phyloP scores from a whole-genome alignment of 768 basidiomycete species.

The Mycena amicta region DNA sequence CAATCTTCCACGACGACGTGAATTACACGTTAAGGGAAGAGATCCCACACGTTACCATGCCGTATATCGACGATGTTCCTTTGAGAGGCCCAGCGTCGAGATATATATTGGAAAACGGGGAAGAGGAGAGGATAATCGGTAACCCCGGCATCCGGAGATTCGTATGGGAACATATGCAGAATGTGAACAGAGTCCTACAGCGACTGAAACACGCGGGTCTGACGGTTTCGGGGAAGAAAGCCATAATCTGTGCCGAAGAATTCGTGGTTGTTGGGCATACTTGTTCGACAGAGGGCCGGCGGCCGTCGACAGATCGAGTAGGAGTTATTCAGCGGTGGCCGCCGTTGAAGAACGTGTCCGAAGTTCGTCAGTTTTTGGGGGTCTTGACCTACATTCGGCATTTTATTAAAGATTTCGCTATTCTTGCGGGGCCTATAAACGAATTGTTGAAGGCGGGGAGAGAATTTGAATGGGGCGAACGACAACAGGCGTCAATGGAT shows the following conservation, averaged over 20 bases:
- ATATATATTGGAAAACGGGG: neutral
- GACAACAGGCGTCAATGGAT: slow-evolving; percentile 18
- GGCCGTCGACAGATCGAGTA: slow-evolving; percentile 28
- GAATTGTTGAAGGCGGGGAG: neutral
- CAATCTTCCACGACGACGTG: neutral
- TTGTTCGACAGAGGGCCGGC: slow-evolving; percentile 35
- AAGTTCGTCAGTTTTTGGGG: slow-evolving; percentile 35
- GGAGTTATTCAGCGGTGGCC: slow-evolving; percentile 29
- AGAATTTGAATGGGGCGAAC: slow-evolving; percentile 7
- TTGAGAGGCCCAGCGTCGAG: neutral
- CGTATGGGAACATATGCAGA: slow-evolving; percentile 39
- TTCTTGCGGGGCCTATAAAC: slow-evolving; percentile 22
- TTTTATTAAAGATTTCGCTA: slow-evolving; percentile 34
- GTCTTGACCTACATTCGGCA: slow-evolving; percentile 29
- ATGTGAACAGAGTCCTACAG: slow-evolving; percentile 38
- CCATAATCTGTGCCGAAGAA: slow-evolving; percentile 16
- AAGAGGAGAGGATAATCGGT: slow-evolving; percentile 21
- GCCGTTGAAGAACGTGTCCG: slow-evolving; percentile 4
- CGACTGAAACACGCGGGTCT: slow-evolving; percentile 30
- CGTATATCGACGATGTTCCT: slow-evolving; percentile 18
- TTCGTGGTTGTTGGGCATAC: slow-evolving; percentile 36
- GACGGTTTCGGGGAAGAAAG: slow-evolving; percentile 30
- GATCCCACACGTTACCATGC: slow-evolving; percentile 9
- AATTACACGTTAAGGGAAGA: neutral
- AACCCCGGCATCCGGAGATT: slow-evolving; percentile 33